Evolutionary conservation across 176 grass and related monocot genomes (phyloP), one percentile per base, ranked within the genome.

Genomic region (Cenchrus fungigraminus): DNA sequence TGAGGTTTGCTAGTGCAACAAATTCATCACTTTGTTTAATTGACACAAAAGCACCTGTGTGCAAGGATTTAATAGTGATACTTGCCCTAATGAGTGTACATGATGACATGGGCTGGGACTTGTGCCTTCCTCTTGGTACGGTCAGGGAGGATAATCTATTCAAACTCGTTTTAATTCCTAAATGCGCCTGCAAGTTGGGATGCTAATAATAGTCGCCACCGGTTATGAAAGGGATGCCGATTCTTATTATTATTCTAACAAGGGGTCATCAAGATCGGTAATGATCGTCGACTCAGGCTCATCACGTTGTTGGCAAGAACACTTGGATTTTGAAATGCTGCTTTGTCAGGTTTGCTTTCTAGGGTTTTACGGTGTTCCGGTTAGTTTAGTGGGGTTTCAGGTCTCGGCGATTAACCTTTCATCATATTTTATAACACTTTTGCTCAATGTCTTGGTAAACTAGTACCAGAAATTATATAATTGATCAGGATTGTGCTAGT

Each of bases 41-140:
- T 32, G 72, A 34, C 4, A 42, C 5, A 44, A 86, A 90, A 58
- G 84, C 65, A 72, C 74, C 47, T 55, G 46, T 34, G 73, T 71
- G 11, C 70, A 63, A 45, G 46, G 20, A 85, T 85, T 93, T 72
- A 57, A 75, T 76, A 85, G 32, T 19, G 67, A 58, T 37, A 31
- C 56, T 53, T 86, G 79, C 53, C 69, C 77, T 91, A 87, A 91
- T 91, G 81, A 94, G 83, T 89, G 67, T 83, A 29, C 78, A 91
- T 89, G 31, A 87, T 94, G 92, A 61, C 80, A 81, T 78, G 81
- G 63, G 56, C 84, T 63, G 56, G 63, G 84, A 90, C 70, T 54
- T 81, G 49, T 73, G 67, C 44, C 65, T 84, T 86, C 63, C 63
- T 87, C 58, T 84, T 77, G 44, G 80, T 87, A 90, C 84, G 67